Base-by-base conservation (phyloP, 345 rosid species). In the Iberis pinnata region DNA sequence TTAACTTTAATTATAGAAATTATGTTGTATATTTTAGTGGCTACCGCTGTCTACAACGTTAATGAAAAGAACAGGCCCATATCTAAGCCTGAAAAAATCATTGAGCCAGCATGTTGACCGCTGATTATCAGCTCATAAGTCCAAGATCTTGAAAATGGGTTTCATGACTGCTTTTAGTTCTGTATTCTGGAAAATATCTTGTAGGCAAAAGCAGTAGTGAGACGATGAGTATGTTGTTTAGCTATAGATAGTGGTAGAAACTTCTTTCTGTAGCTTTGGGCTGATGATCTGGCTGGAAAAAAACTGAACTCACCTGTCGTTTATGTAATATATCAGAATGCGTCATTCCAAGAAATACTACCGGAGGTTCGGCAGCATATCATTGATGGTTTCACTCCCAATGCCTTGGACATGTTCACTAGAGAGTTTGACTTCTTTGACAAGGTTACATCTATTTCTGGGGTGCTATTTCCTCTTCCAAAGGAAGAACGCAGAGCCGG, bases 401-500 rank as follows among this genome's bases (percentile, higher is more conserved):
- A 71, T 74, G 99, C 99, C 61, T 83, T 58, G 41, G 90, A 81
- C 67, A 8, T 83, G 45, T 92, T 92, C 73, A 67, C 60, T 18
- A 85, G 97, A 74, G 99, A 92, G 73, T 92, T 88, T 49, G 83
- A 81, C 56, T 92, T 92, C 78, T 85, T 92, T 59, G 90, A 92
- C 70, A 75, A 85, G 76, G 99, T 92, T 53, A 92, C 99, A 54
- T 83, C 93, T 31, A 76, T 92, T 65, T 92, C 99, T 29, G 99
- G 99, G 62, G 75, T 60, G 39, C 78, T 92, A 56, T 67, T 57
- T 72, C 84, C 80, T 17, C 76, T 88, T 42, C 87, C 99, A 16
- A 92, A 88, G 76, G 97, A 88, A 74, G 97, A 88, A 67, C 95
- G 97, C 41, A 77, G 95, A 65, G 99, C 95, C 38, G 95, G 94